Percentiles rank a stretch among this genome's conserved stretches.
Conservation (phyloP, 1,284 basidiomycete species). For the Wallemia hederae region DNA sequence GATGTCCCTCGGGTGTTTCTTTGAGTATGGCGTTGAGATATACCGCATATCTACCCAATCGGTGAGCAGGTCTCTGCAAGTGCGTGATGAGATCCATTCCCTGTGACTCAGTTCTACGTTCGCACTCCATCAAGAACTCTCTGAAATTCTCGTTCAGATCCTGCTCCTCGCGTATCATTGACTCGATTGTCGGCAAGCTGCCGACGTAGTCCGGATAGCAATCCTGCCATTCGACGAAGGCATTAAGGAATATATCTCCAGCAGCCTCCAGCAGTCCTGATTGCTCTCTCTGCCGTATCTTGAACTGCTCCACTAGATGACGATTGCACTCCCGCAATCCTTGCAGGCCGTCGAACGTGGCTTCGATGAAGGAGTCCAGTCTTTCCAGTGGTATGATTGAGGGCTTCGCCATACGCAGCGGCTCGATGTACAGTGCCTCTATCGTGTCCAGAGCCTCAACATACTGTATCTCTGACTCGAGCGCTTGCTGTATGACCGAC, state of each 20-base stretch:
- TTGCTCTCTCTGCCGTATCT: constrained; percentile 64
- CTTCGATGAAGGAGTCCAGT: constrained; percentile 51
- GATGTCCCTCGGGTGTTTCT: constrained; percentile 42
- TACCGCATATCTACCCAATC: constrained; percentile 67
- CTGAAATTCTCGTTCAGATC: constrained; percentile 55
- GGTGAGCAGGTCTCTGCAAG: constrained; percentile 55
- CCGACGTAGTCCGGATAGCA: constrained; percentile 67
- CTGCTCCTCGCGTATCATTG: constrained; percentile 52
- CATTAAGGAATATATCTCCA: constrained; percentile 67
- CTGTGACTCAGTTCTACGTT: constrained; percentile 34
- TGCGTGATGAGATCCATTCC: constrained; percentile 66
- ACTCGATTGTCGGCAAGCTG: constrained; percentile 57
- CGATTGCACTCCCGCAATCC: constrained; percentile 57
- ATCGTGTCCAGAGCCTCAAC: constrained; percentile 61
- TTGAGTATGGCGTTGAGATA: constrained; percentile 59
- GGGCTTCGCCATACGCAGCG: constrained; percentile 36
- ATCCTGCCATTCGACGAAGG: constrained; percentile 59
- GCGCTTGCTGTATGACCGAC: constrained; percentile 56
- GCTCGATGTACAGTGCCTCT: constrained; percentile 52
- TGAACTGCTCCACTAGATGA: constrained; percentile 50
- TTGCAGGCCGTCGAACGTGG: constrained; percentile 61
- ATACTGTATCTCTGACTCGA: constrained; percentile 71
- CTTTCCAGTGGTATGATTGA: constrained; percentile 34
- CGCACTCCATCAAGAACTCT: constrained; percentile 50
- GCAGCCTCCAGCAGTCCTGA: constrained; percentile 52